Conservation (phyloP, 768 basidiomycete species). For the Cystofilobasidium macerans region DNA sequence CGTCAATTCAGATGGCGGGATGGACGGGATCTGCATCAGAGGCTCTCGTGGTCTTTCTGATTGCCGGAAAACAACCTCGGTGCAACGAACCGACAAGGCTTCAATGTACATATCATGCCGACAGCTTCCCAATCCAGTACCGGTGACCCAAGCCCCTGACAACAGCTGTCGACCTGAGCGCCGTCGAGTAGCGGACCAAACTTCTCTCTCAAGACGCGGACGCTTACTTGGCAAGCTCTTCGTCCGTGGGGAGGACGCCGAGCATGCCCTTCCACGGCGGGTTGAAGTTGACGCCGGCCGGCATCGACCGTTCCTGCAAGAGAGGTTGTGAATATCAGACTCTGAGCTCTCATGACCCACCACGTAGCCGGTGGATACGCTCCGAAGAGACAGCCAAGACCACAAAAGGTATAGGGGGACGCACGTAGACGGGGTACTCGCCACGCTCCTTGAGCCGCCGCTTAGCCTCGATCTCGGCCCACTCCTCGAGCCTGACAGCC, state of each 20-base stretch:
- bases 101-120: too few relatives aligned
- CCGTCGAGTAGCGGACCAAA: too few relatives aligned
- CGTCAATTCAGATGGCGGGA: too few relatives aligned
- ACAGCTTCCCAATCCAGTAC: too few relatives aligned
- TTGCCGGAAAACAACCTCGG: too few relatives aligned
- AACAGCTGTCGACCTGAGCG: too few relatives aligned
- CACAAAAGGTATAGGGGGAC: background rate
- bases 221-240: background rate
- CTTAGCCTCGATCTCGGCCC: background rate
- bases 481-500: slow-evolving; percentile 1
- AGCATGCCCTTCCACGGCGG: background rate
- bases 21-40: too few relatives aligned
- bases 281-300: slow-evolving; percentile 3
- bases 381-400: background rate
- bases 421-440: slow-evolving; percentile 3
- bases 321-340: background rate
- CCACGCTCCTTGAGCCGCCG: background rate
- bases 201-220: too few relatives aligned
- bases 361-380: too few relatives aligned
- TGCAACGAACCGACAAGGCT: too few relatives aligned
- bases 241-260: background rate
- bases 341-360: background rate
- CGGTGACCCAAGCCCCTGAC: too few relatives aligned
- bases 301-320: background rate
- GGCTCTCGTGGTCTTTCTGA: too few relatives aligned